Conservation (phyloP, 176 grass and related monocot species). For the Poa pratensis region DNA sequence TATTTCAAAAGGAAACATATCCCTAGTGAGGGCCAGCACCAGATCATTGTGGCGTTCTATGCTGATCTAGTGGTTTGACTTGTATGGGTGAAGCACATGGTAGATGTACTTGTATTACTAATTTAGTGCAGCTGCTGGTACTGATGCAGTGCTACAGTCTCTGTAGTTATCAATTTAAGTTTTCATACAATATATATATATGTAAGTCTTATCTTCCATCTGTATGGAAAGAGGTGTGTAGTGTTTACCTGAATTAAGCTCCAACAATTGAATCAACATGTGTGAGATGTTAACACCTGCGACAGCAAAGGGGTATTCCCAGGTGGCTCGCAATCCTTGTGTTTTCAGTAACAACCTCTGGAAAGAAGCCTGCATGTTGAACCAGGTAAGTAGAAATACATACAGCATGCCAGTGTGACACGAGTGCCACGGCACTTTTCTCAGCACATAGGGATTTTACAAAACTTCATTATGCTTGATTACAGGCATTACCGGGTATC, state of each 20-base stretch:
- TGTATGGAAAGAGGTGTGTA: neutral
- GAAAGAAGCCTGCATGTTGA: constrained; percentile 68
- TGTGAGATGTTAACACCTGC: constrained; percentile 88
- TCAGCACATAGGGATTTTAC: neutral
- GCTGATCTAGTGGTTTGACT: constrained; percentile 37
- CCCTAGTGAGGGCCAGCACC: neutral
- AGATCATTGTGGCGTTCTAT: constrained; percentile 16
- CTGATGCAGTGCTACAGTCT: constrained; percentile 36
- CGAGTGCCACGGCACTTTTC: constrained; percentile 4
- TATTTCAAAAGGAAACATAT: neutral
- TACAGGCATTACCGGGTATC: constrained; percentile 65
- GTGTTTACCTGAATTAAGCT: constrained; percentile 67
- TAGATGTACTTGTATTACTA: constrained; percentile 31
- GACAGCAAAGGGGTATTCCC: constrained; percentile 96
- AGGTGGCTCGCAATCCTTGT: constrained; percentile 69
- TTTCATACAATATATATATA: neutral
- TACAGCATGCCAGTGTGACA: constrained; percentile 4
- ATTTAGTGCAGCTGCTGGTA: constrained; percentile 32
- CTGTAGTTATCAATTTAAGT: neutral
- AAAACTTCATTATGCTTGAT: neutral
- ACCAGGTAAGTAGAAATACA: constrained; percentile 13
- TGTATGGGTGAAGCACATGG: constrained; percentile 40
- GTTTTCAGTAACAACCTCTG: constrained; percentile 81
- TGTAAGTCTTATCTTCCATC: neutral
- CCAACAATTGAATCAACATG: constrained; percentile 93